Evolutionary conservation across 345 rosid species (phyloP), one percentile per base, ranked within the genome.

Genomic region (Lenwebbia sp.): DNA sequence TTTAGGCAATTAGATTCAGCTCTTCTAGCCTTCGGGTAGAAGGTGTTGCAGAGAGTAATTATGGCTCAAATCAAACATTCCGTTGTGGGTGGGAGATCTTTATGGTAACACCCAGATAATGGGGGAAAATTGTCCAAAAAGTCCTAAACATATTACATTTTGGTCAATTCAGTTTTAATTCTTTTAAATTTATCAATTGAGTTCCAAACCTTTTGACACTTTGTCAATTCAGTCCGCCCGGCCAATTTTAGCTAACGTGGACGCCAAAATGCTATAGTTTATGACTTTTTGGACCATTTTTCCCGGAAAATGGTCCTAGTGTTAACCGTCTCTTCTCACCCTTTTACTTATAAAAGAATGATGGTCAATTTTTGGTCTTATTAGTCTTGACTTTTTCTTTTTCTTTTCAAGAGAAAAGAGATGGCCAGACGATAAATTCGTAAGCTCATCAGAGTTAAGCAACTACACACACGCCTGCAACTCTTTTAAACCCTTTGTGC

Each of bases 1-100:
- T 25, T 25, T 4, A 60, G 10, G 10, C 41, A 33, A 33, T 15
- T 17, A 30, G 30, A 21, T 33, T 65, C 1, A 15, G 6, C 11
- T 15, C 41, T 0, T 5, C 40, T 62, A 62, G 30, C 10, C 6
- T 33, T 30, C 6, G 0, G 5, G 74, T 60, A 0, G 0, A 2
- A 13, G 3, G 74, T 60, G 70, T 1, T 60, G 1, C 15, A 5
- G 0, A 57, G 0, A 58, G 2, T 58, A 58, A n/a, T n/a, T 58
- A 58, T 58, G 0, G 0, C 74, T 62, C 11, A 28, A 62, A 28
- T 30, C 0, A 1, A 60, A 62, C 22, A 62, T 62, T 62, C 0
- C 0, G 3, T 30, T 1, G 0, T 4, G 1, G 0, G 1, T 65
- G 23, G 0, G 6, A 30, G 0, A 30, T 62, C 22, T 41, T 41